Percentiles rank a stretch among this genome's conserved stretches.
Conservation (phyloP, 2,329 filamentous ascomycete species). For the Alternaria infectoria region DNA sequence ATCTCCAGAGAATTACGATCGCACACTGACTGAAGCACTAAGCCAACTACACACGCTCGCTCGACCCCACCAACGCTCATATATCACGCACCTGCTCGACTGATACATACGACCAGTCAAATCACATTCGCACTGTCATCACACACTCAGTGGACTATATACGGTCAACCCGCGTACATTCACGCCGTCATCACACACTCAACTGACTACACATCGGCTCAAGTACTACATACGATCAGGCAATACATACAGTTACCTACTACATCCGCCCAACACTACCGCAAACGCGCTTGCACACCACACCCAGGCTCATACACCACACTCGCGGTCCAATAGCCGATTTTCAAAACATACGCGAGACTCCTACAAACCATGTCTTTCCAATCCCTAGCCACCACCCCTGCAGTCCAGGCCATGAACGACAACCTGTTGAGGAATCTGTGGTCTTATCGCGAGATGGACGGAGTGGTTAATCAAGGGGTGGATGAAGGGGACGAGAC, state of each 20-base stretch:
- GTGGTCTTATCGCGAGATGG: neutral
- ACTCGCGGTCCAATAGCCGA: neutral
- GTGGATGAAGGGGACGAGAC: neutral
- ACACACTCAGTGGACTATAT: neutral
- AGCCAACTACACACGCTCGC: neutral
- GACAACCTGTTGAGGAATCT: neutral
- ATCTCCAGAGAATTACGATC: neutral
- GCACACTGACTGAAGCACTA: neutral
- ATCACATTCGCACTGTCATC: neutral
- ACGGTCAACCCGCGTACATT: neutral
- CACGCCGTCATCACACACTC: neutral
- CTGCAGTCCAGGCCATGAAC: neutral
- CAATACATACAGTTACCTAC: neutral
- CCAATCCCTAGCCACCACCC: neutral
- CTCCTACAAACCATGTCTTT: neutral
- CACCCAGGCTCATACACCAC: neutral
- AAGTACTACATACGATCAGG: neutral
- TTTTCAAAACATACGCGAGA: neutral
- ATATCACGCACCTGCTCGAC: neutral
- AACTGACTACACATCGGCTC: neutral
- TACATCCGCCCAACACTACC: neutral
- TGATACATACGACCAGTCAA: neutral
- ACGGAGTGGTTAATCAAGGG: neutral
- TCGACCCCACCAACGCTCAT: neutral
- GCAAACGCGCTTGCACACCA: neutral